phyloP scores from a whole-genome alignment of 2,329 filamentous ascomycete genomes.

The Pseudophaeomoniella oleicola region DNA sequence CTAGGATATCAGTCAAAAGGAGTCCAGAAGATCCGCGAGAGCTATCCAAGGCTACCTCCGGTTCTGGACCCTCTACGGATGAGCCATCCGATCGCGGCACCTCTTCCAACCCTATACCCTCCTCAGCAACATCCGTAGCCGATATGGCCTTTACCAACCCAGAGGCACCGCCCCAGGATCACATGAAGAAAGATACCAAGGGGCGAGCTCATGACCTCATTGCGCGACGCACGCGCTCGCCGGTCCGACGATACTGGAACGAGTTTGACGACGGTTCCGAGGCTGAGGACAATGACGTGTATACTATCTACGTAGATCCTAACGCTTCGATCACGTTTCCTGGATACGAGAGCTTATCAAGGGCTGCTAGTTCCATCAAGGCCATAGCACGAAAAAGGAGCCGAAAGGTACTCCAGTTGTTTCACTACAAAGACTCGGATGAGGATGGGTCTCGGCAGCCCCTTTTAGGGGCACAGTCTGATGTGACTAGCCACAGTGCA shows the following conservation, averaged over 20 bases:
- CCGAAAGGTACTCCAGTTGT: background rate
- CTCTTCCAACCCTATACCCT: conserved; percentile 10
- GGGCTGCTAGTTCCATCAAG: conserved; percentile 34
- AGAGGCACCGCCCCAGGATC: conserved; percentile 1
- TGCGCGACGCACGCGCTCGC: conserved; percentile 8
- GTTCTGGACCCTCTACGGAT: conserved; percentile 15
- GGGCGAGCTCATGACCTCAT: conserved; percentile 5
- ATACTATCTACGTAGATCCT: conserved; percentile 62
- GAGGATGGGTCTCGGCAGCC: conserved; percentile 15
- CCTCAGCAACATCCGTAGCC: conserved; percentile 15
- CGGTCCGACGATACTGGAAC: conserved; percentile 53
- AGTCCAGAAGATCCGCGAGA: conserved; percentile 1
- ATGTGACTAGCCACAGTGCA: background rate
- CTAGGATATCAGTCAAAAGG: conserved; percentile 1
- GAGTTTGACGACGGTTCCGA: conserved; percentile 77
- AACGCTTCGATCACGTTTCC: conserved; percentile 47
- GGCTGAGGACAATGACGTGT: conserved; percentile 40
- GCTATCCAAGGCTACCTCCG: conserved; percentile 7
- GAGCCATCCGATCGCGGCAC: conserved; percentile 12
- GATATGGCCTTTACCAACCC: conserved; percentile 3
- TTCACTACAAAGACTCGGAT: background rate
- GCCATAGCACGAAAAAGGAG: conserved; percentile 38
- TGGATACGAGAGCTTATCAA: conserved; percentile 46
- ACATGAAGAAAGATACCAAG: conserved; percentile 1
- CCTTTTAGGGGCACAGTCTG: background rate